Evolutionary conservation across 345 rosid species (phyloP).

Genomic region (Eucalyptus caleyi): DNA sequence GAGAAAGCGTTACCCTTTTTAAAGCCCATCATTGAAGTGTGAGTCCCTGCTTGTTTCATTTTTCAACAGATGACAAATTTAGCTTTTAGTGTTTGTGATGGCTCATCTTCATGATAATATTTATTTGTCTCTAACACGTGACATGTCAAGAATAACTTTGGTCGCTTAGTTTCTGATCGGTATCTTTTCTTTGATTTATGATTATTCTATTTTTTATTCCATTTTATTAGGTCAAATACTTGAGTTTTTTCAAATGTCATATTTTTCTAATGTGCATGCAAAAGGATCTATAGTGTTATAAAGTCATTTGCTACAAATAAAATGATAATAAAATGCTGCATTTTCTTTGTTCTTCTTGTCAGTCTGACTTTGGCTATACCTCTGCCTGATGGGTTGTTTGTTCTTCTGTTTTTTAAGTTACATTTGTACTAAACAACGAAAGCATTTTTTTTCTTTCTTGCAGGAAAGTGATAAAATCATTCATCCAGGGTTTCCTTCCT

Average conservation of each 20-base stretch:
- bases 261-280: neutral
- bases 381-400: neutral
- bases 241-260: neutral
- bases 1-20: slow-evolving; percentile 82
- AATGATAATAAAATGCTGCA: neutral
- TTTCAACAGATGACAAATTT: neutral
- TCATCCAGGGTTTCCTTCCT: slow-evolving; percentile 93
- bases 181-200: neutral
- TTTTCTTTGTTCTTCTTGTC: neutral
- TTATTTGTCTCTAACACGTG: neutral
- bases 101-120: neutral
- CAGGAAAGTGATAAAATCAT: slow-evolving; percentile 70
- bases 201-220: neutral
- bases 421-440: neutral
- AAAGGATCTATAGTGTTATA: neutral
- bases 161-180: neutral
- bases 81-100: neutral
- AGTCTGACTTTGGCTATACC: neutral
- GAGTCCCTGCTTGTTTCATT: slow-evolving; percentile 7
- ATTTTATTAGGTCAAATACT: neutral
- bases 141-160: neutral
- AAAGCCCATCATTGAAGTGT: slow-evolving; percentile 69
- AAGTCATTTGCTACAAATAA: neutral
- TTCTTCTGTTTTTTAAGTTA: neutral
- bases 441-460: neutral